Percentiles rank a stretch among this genome's conserved stretches.
Evolutionary conservation across 169 alveolate species (phyloP).

Genomic region (Theileria annulata): DNA sequence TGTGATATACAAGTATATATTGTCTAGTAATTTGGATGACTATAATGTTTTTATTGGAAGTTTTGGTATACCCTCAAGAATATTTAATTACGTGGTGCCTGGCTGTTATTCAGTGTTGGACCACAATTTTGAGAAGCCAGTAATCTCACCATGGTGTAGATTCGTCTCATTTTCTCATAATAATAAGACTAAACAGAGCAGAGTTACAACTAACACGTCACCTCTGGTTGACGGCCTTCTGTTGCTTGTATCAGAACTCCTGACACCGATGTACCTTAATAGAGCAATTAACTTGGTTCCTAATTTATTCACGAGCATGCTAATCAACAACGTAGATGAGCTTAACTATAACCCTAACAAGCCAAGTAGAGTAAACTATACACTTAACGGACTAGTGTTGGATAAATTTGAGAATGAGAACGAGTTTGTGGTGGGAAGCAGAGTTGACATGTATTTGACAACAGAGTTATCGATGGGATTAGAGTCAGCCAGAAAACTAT

Average conservation of each 20-base stretch:
- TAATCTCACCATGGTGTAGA: constrained; percentile 62
- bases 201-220: constrained; percentile 40
- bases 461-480: constrained; percentile 21
- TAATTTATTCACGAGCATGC: not conserved
- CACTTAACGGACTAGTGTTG: constrained; percentile 11
- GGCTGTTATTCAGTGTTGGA: constrained; percentile 54
- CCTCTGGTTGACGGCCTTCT: constrained; percentile 49
- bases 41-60: constrained; percentile 14
- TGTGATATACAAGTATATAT: constrained; percentile 10
- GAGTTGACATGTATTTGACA: constrained; percentile 30
- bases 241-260: constrained; percentile 14
- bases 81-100: constrained; percentile 53
- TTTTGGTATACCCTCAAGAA: constrained; percentile 44
- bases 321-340: not conserved
- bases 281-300: constrained; percentile 38
- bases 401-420: constrained; percentile 35
- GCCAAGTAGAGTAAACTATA: not conserved
- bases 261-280: constrained; percentile 46
- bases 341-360: not conserved
- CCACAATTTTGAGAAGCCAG: constrained; percentile 47
- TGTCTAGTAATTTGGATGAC: constrained; percentile 13
- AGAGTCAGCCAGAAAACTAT: constrained; percentile 2
- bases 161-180: constrained; percentile 31
- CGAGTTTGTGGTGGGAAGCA: constrained; percentile 59
- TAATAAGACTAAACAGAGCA: constrained; percentile 16